These are phyloP conservation scores for Wickerhamiella azyma DNA, from an alignment of 805 yeast species.

Conservation along the genomic window DNA sequence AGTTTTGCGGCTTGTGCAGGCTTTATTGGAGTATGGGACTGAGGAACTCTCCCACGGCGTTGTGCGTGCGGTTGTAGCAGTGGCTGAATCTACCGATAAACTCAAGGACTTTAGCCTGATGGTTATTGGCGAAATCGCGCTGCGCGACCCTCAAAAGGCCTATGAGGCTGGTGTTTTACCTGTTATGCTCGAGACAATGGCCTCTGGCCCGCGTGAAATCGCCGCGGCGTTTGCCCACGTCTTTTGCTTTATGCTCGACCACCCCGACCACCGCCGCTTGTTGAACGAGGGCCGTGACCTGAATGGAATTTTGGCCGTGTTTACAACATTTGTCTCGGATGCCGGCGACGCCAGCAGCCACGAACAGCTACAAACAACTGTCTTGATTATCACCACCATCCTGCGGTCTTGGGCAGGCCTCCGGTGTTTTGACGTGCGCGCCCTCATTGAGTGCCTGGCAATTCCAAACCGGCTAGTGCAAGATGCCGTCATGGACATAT, in stretches of 20 bases:
- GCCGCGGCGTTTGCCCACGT: constrained; percentile 34
- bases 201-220: constrained; percentile 40
- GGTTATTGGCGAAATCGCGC: constrained; percentile 38
- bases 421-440: constrained; percentile 46
- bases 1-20: constrained; percentile 57
- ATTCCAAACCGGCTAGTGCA: constrained; percentile 32
- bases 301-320: constrained; percentile 49
- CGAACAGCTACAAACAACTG: constrained; percentile 45
- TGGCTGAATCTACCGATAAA: constrained; percentile 42
- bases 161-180: constrained; percentile 35
- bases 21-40: constrained; percentile 45
- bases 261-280: constrained; percentile 38
- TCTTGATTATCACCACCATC: constrained; percentile 44
- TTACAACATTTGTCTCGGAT: constrained; percentile 42
- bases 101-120: constrained; percentile 39
- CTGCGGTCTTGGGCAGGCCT: constrained; percentile 70
- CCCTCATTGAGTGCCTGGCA: constrained; percentile 16
- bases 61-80: constrained; percentile 49
- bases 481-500: constrained; percentile 53
- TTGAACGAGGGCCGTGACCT: constrained; percentile 52
- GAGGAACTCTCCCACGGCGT: constrained; percentile 46
- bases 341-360: constrained; percentile 32
- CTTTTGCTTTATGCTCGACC: constrained; percentile 43
- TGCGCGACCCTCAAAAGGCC: constrained; percentile 33
- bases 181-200: constrained; percentile 33